Percentiles rank a stretch among this genome's conserved stretches.
Evolutionary conservation across 345 rosid genomes (phyloP).

Genomic region (Viola odorata): DNA sequence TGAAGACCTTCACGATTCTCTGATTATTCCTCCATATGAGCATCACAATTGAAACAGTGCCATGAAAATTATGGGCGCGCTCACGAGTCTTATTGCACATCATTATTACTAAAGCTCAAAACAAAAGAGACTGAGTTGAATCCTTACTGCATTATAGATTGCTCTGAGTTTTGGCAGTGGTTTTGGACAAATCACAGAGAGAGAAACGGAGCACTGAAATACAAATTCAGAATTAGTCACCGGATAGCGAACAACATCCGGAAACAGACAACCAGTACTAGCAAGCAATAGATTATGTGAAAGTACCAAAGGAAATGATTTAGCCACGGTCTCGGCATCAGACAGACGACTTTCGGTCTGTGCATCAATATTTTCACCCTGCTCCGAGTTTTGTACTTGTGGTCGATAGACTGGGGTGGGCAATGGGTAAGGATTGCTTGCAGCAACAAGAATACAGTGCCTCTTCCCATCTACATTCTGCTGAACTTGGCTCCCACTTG

Average conservation of each 20-base stretch:
- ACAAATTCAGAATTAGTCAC: slow-evolving; percentile 26
- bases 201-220: slow-evolving; percentile 71
- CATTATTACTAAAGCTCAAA: background rate
- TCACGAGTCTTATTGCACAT: background rate
- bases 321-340: slow-evolving; percentile 88
- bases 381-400: slow-evolving; percentile 55
- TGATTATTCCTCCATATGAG: background rate
- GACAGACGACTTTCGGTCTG: slow-evolving; percentile 63
- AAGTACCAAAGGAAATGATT: slow-evolving; percentile 62
- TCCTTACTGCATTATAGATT: slow-evolving; percentile 76
- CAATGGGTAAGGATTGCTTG: slow-evolving; percentile 85
- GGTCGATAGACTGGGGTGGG: slow-evolving; percentile 93
- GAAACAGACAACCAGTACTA: slow-evolving; percentile 4
- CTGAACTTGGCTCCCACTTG: slow-evolving; percentile 61
- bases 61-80: background rate
- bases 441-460: slow-evolving; percentile 86
- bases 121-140: background rate
- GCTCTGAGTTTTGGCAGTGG: slow-evolving; percentile 79
- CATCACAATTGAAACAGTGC: background rate
- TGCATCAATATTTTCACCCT: slow-evolving; percentile 49
- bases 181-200: slow-evolving; percentile 86
- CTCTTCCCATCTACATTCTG: slow-evolving; percentile 63
- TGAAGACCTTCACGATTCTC: too few species aligned
- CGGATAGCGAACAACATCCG: slow-evolving; percentile 6
- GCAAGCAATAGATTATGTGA: slow-evolving; percentile 1